Percentiles rank a stretch among this genome's conserved stretches.
phyloP scores from a whole-genome alignment of 2,329 filamentous ascomycete genomes.

The Alternaria conjuncta region DNA sequence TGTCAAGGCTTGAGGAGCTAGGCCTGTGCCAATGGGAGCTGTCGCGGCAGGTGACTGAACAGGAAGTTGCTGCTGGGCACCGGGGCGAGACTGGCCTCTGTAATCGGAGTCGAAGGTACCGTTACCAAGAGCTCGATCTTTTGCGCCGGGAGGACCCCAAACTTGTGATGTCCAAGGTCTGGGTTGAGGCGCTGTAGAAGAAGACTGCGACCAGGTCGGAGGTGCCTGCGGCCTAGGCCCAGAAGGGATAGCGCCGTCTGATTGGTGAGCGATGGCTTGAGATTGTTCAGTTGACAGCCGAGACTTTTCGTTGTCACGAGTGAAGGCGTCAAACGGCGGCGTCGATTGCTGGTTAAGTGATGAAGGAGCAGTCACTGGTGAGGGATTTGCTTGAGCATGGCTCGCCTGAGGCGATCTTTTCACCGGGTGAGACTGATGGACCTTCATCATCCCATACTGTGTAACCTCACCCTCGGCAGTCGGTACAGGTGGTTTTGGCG shows the following conservation, averaged over 20 bases:
- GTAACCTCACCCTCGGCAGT: conserved; percentile 63
- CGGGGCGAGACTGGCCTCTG: conserved; percentile 53
- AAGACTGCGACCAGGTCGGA: conserved; percentile 37
- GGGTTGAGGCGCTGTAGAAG: conserved; percentile 32
- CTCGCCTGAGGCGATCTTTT: conserved; percentile 37
- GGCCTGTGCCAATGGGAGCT: conserved; percentile 30
- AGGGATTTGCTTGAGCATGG: conserved; percentile 20
- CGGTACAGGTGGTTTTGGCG: conserved; percentile 65
- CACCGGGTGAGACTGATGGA: conserved; percentile 63
- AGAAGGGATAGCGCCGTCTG: conserved; percentile 23
- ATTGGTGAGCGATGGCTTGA: conserved; percentile 22
- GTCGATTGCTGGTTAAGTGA: conserved; percentile 25
- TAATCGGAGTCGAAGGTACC: conserved; percentile 75
- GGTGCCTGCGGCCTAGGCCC: conserved; percentile 35
- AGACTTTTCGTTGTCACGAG: conserved; percentile 27
- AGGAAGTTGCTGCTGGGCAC: conserved; percentile 35
- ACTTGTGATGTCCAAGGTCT: conserved; percentile 61
- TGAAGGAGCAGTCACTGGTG: conserved; percentile 29
- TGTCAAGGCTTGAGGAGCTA: conserved; percentile 24
- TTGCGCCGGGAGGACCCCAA: conserved; percentile 73
- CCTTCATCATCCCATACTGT: conserved; percentile 68
- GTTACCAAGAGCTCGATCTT: conserved; percentile 75
- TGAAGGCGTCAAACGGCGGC: conserved; percentile 25
- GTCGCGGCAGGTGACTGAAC: conserved; percentile 32
- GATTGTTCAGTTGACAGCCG: conserved; percentile 24